A percentile compares a stretch with the other conserved stretches of the same genome.
Evolutionary conservation across 2,329 filamentous ascomycete species (phyloP).

Genomic region (Talaromyces sp.): DNA sequence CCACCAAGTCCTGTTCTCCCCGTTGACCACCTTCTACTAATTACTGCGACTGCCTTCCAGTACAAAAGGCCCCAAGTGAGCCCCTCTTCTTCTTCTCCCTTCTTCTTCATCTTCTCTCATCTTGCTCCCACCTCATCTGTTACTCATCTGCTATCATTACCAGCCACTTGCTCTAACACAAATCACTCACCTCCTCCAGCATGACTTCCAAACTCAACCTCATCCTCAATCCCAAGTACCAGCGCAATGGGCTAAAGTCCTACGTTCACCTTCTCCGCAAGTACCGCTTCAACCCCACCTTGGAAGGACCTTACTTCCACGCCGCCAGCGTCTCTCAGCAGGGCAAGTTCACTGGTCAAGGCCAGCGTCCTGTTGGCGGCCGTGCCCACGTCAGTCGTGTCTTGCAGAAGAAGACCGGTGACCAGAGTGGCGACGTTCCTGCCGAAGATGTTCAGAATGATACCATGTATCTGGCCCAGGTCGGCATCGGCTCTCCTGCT

Average conservation of each 20-base stretch:
- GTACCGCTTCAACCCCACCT: slow-evolving; percentile 59
- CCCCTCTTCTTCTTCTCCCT: neutral
- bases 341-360: slow-evolving; percentile 38
- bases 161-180: neutral
- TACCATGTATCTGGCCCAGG: slow-evolving; percentile 58
- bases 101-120: neutral
- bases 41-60: neutral
- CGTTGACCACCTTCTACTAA: neutral
- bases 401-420: slow-evolving; percentile 48
- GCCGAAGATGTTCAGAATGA: slow-evolving; percentile 65
- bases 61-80: neutral
- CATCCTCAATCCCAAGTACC: slow-evolving; percentile 56
- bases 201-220: slow-evolving; percentile 45
- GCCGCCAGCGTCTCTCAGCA: slow-evolving; percentile 45
- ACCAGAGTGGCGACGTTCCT: slow-evolving; percentile 43
- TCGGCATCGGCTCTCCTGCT: slow-evolving; percentile 60
- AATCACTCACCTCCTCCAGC: slow-evolving; percentile 9
- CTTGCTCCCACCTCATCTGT: neutral
- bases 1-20: neutral
- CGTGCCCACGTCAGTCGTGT: slow-evolving; percentile 42
- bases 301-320: slow-evolving; percentile 57
- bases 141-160: neutral
- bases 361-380: slow-evolving; percentile 45
- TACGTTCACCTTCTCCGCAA: slow-evolving; percentile 59
- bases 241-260: slow-evolving; percentile 56